These are phyloP conservation scores for Licmophora abbreviata DNA, from an alignment of 108 stramenopile species.

Conservation along the genomic window DNA sequence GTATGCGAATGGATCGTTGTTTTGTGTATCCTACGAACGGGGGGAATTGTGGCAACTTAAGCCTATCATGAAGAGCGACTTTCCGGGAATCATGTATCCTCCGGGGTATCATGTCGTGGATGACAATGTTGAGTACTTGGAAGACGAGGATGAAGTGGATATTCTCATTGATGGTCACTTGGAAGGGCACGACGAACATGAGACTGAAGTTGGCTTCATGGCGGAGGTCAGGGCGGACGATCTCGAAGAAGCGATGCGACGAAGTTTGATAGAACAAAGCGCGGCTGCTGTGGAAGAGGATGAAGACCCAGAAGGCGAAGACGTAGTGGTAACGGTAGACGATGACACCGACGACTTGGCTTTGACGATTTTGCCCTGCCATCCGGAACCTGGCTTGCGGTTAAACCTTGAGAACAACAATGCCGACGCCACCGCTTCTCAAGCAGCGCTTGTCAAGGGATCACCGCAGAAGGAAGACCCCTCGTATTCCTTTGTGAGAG, in stretches of 20 bases:
- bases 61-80: conserved; percentile 33
- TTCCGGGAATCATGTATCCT: conserved; percentile 53
- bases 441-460: background rate
- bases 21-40: conserved; percentile 11
- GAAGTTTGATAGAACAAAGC: conserved; percentile 16
- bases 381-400: conserved; percentile 16
- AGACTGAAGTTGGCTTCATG: conserved; percentile 5
- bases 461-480: no score
- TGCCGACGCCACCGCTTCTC: background rate
- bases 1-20: no score
- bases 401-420: background rate
- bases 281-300: background rate
- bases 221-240: conserved; percentile 21
- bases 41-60: conserved; percentile 26
- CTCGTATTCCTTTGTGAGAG: background rate
- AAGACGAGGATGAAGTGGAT: conserved; percentile 56
- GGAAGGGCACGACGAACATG: conserved; percentile 9
- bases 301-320: background rate
- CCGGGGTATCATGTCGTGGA: conserved; percentile 46
- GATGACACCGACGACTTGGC: conserved; percentile 11
- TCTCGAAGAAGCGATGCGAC: conserved; percentile 36
- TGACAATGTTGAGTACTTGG: conserved; percentile 57
- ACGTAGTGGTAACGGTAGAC: conserved; percentile 1
- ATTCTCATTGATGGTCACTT: conserved; percentile 4
- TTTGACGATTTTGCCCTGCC: conserved; percentile 20